Evolutionary conservation across 768 basidiomycete genomes (phyloP), one percentile per base, ranked within the genome.

Genomic region (Termitomyces sp.): DNA sequence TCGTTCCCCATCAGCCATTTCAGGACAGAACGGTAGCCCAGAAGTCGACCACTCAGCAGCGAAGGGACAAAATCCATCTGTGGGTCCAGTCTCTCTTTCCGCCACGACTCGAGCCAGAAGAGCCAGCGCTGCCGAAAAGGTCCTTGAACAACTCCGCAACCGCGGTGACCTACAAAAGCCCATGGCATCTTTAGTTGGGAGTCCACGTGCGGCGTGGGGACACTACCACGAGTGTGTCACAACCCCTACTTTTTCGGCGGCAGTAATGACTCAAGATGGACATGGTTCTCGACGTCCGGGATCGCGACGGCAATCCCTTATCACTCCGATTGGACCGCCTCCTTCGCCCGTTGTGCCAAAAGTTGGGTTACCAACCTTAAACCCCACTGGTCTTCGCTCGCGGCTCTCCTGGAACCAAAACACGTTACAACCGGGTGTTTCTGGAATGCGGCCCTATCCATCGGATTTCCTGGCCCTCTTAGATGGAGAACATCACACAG

Each of bases 401-500:
- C 58, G 60, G 17, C 50, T 49, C 37, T 40, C 50, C 55, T 55
- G 59, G 59, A 49, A 56, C 19, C 59, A 55, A 41, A 57, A 67
- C 21, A 59, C 70, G 57, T 59, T 50, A 49, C 68, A 62, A 61
- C 67, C 57, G 26, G 53, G 47, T 19, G 35, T 26, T 26, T 50
- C 50, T 23, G 59, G 59, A 1, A 44, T 57, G 26, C 61, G 53
- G 10, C 62, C 71, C n/a, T 82, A 78, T 62, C 90, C 90, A 8
- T 72, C 75, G 5, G 82, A 83, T 12, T 63, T 94, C 26, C 63
- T 78, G 28, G 60, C 75, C 2, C 68, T 91, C 57, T 75, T 98
- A 12, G 87, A 98, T 64, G 97, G 96, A 9, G 89, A 86, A 55
- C 94, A 94, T 68, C 89, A 94, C 68, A 87, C 91, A 1, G 96